These are phyloP conservation scores for Selaginella tamariscina DNA, from an alignment of 75 land plant species.

Conservation along the genomic window DNA sequence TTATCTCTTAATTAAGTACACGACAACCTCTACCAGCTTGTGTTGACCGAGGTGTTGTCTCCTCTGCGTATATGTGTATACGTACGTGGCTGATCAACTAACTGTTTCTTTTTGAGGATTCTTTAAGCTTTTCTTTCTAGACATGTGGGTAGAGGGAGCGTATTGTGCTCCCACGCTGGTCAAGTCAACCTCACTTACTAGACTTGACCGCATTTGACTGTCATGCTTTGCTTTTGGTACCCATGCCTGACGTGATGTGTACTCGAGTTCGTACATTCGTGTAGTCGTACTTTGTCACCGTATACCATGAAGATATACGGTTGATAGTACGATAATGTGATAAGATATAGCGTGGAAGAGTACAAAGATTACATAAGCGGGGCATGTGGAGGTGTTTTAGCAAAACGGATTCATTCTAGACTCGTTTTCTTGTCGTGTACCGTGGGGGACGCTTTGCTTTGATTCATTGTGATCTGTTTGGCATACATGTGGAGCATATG, in stretches of 20 bases:
- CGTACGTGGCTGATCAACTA: background rate
- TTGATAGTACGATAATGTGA: no score
- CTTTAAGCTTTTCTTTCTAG: no score
- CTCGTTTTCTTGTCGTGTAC: background rate
- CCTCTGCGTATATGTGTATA: background rate
- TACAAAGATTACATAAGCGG: no score
- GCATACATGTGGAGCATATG: slow-evolving; percentile 1
- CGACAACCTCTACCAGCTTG: no score
- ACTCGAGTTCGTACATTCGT: background rate
- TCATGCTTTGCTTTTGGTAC: no score
- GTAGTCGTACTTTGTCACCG: no score
- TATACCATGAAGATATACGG: no score
- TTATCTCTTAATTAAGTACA: no score
- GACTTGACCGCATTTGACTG: no score
- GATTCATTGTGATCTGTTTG: background rate
- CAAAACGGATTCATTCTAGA: background rate
- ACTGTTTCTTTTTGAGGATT: background rate
- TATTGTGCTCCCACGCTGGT: background rate
- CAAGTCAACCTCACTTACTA: background rate
- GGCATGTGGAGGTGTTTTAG: background rate
- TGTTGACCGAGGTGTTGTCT: background rate
- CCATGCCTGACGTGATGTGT: background rate
- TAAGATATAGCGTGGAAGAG: no score
- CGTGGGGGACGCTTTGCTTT: background rate
- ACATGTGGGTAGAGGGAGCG: background rate